A percentile compares a stretch with the other conserved stretches of the same genome.
Conservation (phyloP, 306 rosid species). For the Corylus americana region DNA sequence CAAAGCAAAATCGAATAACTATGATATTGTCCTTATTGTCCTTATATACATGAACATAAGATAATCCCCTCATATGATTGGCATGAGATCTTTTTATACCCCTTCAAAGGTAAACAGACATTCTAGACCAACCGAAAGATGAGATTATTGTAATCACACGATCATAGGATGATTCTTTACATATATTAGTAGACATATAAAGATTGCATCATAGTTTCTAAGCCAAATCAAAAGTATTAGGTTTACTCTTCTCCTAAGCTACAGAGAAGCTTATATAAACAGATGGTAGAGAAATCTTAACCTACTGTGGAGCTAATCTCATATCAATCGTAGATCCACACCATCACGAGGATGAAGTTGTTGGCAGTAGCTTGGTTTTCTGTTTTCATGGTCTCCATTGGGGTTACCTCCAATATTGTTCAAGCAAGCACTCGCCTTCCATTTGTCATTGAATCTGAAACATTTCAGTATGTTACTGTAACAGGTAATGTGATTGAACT, state of each 20-base stretch:
- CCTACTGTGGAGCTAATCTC: constrained; percentile 27
- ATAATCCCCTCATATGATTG: constrained; percentile 24
- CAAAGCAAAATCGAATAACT: too few relatives aligned
- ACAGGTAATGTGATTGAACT: constrained; percentile 48
- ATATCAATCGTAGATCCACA: not conserved
- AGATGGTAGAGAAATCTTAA: constrained; percentile 19
- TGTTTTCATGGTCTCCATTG: constrained; percentile 29
- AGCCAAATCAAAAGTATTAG: constrained; percentile 4
- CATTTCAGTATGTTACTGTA: constrained; percentile 50
- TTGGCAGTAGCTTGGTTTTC: constrained; percentile 39
- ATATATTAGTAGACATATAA: not conserved
- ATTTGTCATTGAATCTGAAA: constrained; percentile 30
- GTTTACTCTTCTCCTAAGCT: constrained; percentile 28
- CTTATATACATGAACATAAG: not conserved
- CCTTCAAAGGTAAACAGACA: not conserved
- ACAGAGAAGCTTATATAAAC: constrained; percentile 24
- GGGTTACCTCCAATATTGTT: constrained; percentile 30
- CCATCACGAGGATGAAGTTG: constrained; percentile 37
- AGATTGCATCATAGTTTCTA: not conserved
- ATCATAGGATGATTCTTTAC: not conserved
- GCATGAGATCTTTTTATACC: constrained; percentile 21
- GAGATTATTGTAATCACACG: constrained; percentile 6
- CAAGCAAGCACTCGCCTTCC: constrained; percentile 48
- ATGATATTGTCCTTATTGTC: too few relatives aligned
- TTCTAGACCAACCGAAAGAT: not conserved